Conservation (phyloP, 805 yeast genomes). For the Yarrowia sp. region DNA sequence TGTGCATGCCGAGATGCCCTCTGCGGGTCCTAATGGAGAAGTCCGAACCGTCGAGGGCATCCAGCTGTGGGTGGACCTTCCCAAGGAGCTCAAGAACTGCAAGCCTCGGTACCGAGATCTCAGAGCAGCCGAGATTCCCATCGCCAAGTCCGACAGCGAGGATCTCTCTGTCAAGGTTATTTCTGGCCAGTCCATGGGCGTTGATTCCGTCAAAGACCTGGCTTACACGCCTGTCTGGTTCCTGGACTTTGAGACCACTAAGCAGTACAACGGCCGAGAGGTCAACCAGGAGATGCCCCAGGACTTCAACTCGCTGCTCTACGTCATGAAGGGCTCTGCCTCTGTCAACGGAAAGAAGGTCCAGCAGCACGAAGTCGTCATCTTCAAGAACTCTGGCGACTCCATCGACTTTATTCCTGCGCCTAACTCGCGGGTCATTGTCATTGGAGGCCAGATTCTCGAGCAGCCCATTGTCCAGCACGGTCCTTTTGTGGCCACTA, state of each 20-base stretch:
- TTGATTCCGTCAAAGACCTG: slow-evolving; percentile 66
- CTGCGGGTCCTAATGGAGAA: slow-evolving; percentile 44
- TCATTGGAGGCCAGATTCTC: slow-evolving; percentile 71
- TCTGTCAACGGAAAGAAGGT: slow-evolving; percentile 46
- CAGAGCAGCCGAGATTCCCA: slow-evolving; percentile 64
- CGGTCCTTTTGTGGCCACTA: slow-evolving; percentile 86
- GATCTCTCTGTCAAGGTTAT: slow-evolving; percentile 62
- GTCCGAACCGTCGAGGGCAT: slow-evolving; percentile 52
- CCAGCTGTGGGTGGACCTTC: slow-evolving; percentile 86
- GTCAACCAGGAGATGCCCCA: slow-evolving; percentile 59
- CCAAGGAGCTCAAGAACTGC: slow-evolving; percentile 57
- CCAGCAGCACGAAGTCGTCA: slow-evolving; percentile 52
- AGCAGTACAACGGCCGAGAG: slow-evolving; percentile 46
- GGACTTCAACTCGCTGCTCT: slow-evolving; percentile 69
- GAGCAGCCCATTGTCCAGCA: slow-evolving; percentile 79
- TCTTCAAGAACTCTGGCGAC: slow-evolving; percentile 71
- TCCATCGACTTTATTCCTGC: slow-evolving; percentile 51
- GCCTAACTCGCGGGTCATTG: slow-evolving; percentile 50
- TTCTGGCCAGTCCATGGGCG: slow-evolving; percentile 73
- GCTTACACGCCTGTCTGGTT: slow-evolving; percentile 81
- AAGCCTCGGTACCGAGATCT: slow-evolving; percentile 77
- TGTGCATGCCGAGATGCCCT: slow-evolving; percentile 84
- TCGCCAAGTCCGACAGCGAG: slow-evolving; percentile 62
- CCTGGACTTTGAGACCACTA: slow-evolving; percentile 58
- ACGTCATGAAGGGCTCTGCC: slow-evolving; percentile 61